Evolutionary conservation across 306 rosid genomes (phyloP), one percentile per base, ranked within the genome.

Genomic region (Lathyrus oleraceus): DNA sequence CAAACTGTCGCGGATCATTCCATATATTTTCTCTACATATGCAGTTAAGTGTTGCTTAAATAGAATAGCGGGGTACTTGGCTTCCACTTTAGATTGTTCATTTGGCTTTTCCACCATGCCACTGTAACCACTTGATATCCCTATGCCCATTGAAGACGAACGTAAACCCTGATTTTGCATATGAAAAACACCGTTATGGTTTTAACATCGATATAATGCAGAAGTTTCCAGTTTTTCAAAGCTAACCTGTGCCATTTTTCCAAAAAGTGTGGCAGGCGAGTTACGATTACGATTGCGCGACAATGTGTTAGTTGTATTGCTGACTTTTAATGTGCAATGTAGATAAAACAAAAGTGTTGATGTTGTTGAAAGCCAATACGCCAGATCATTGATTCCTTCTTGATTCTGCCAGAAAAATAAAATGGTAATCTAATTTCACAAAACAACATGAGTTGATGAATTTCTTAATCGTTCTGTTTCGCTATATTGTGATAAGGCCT

Each of bases 281-380:
- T 82, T 78, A 79, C 89, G 85, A 48, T 82, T 78, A 79, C 89
- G 85, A 48, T 77, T 82, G n/a, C 97, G 89, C 32, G 87, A 81
- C 69, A 81, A 69, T 52, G 81, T 32, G 76, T 76, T 82, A 7
- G 82, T 76, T 60, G 92, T 75, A 51, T 82, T 91, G 85, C 85
- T 85, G 75, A 88, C 97, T 73, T 91, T 91, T 81, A 91, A 85
- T 77, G 96, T 88, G 71, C 84, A 87, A 75, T 88, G 97, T 19
- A 91, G 84, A 64, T 88, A 91, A 76, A 82, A 91, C 71, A 91
- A 63, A 77, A 91, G 90, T 39, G 97, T 85, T 57, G 91, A 91
- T 70, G 89, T 85, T 71, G 93, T 88, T 57, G 97, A 88, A 76
- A 91, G 91, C 97, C 97, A 91, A 79, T 83, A 88, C 14, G 97